Evolutionary conservation across 75 land plant species (phyloP), one percentile per base, ranked within the genome.

Genomic region (Pinus taeda): DNA sequence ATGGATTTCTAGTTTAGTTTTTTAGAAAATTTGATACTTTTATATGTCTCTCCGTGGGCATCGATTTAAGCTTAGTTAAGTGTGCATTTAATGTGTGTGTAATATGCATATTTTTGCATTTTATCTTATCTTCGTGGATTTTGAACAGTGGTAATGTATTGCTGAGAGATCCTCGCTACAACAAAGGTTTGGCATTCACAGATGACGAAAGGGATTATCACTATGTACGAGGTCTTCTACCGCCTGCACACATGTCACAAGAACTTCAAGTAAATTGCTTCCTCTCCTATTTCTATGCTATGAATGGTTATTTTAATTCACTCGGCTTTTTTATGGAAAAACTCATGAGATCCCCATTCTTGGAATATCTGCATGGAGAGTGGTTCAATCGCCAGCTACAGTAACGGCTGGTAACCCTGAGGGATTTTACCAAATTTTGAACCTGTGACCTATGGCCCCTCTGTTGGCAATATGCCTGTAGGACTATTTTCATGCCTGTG

Each of bases 151-250:
- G 86, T 15, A 55, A 69, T 71, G 86, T 83, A 67, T 70, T 85
- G 37, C 69, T 85, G 63, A 77, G 81, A 53, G 80, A 83, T 78
- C 86, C 86, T 29, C 58, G 85, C 24, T 85, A 83, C 77, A 85
- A 85, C 74, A 85, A 85, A 71, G 86, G 86, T 5, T 71, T 83
- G 69, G 81, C 74, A 12, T 83, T 85, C 77, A 57, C 81, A 37
- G 71, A 78, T 29, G 76, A 72, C 65, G 86, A 85, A 56, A 85
- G 86, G 69, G 86, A 85, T 77, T 81, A 75, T 37, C 86, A 85
- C 59, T 83, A 85, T 66, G 58, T 85, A 56, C 60, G 77, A 71
- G 86, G 86, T 4, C 86, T 85, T 78, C 72, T 85, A n/a, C 86
- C 86, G 13, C 86, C 86, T 49, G 79, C 74, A 58, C 82, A 71